A percentile compares a stretch with the other conserved stretches of the same genome.
Conservation (phyloP, 805 yeast species). For the Candida ficus region DNA sequence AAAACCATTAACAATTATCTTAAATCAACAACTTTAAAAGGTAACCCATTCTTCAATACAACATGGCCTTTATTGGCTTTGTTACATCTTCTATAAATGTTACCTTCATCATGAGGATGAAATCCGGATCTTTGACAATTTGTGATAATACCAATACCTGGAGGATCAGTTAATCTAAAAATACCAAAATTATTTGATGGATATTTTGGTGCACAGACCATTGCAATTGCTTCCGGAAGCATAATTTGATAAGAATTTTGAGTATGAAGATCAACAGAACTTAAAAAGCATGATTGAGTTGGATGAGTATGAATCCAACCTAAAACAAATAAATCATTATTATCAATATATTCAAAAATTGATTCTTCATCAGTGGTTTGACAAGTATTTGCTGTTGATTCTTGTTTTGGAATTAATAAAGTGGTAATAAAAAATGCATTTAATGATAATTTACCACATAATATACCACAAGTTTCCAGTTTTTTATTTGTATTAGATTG, state of each 20-base stretch:
- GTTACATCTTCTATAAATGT: slow-evolving; percentile 45
- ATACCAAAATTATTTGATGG: slow-evolving; percentile 43
- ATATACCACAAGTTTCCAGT: slow-evolving; percentile 62
- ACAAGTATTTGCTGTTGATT: slow-evolving; percentile 58
- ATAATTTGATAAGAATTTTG: slow-evolving; percentile 64
- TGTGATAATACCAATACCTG: slow-evolving; percentile 52
- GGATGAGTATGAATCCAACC: slow-evolving; percentile 80
- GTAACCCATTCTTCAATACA: slow-evolving; percentile 37
- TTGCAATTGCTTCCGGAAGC: slow-evolving; percentile 65
- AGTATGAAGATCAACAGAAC: slow-evolving; percentile 63
- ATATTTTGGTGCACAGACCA: slow-evolving; percentile 55
- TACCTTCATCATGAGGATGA: slow-evolving; percentile 54
- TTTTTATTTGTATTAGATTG: slow-evolving; percentile 41
- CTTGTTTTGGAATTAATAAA: slow-evolving; percentile 58
- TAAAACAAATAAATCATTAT: slow-evolving; percentile 51
- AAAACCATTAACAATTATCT: slow-evolving; percentile 24
- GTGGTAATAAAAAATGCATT: slow-evolving; percentile 62
- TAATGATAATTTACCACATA: slow-evolving; percentile 55
- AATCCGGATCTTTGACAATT: slow-evolving; percentile 46
- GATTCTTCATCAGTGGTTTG: slow-evolving; percentile 55
- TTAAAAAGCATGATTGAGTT: slow-evolving; percentile 63
- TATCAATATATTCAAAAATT: slow-evolving; percentile 50
- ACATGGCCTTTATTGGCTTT: slow-evolving; percentile 43
- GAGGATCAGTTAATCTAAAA: slow-evolving; percentile 61
- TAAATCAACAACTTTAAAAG: slow-evolving; percentile 45